Base-by-base conservation (phyloP, 208 protist species). In the Leishmania major region DNA sequence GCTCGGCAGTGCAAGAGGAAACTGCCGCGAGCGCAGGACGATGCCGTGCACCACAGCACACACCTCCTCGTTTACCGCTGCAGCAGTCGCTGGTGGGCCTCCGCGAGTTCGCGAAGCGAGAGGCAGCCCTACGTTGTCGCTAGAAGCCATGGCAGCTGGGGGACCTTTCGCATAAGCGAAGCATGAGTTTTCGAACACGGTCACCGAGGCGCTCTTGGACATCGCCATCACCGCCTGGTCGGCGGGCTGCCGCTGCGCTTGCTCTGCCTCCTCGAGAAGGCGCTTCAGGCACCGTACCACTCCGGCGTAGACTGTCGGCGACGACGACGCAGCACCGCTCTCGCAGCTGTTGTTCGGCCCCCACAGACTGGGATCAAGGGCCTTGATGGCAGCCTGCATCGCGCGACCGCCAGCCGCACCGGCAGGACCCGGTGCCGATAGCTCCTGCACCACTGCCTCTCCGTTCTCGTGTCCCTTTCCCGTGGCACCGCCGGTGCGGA, bases 41-140 rank as follows among this genome's bases (percentile, higher is more conserved):
- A 94, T 78, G 40, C 89, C 91, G 67, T 94, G 91, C 37, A 92
- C 82, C n/a, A 88, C 45, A 1, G 77, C 84, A 43, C 76, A 82
- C 45, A 22, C 51, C 28, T 22, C 37, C 75, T 10, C 2, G 47
- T n/a, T 28, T 60, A 28, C 49, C 71, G 37, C 35, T 25, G 47
- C 35, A 5, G 67, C 55, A 53, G 43, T 53, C 8, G 70, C 15
- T 13, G 45, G 11, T 75, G 25, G 25, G 45, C 45, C 45, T 51
- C 45, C 17, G 40, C 28, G 45, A 75, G 70, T 13, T 31, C 1
- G 67, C 15, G 17, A 15, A 53, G 64, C n/a, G 55, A 40, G n/a
- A 28, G 37, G 5, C 57, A 55, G 17, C 2, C 5, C 55, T 66
- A 37, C 1, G 31, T 37, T 53, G 5, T 31, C 2, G 59, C 59